These are phyloP conservation scores for Acanthamoeba healyi DNA, from an alignment of 208 protist genomes.

Conservation along the genomic window DNA sequence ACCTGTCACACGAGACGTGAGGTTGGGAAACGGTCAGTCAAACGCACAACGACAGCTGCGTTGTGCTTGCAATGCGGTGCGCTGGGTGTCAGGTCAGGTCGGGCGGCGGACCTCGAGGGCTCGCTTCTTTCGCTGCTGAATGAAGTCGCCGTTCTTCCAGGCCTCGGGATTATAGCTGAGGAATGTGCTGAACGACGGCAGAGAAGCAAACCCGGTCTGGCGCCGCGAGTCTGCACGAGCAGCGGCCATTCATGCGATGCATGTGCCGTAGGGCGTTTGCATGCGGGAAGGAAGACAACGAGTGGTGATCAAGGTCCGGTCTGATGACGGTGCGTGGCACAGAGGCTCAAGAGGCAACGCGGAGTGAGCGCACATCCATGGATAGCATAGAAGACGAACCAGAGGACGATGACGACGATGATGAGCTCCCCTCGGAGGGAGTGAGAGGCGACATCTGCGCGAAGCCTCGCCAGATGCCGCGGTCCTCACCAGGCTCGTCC, in stretches of 20 bases:
- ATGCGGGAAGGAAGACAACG: background rate
- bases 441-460: slow-evolving; percentile 32
- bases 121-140: slow-evolving; percentile 34
- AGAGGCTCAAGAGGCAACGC: background rate
- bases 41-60: too few relatives aligned
- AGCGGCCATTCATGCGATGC: background rate
- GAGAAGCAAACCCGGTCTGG: slow-evolving; percentile 18
- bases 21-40: background rate
- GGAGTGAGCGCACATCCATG: background rate
- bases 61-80: too few relatives aligned
- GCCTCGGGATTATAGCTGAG: slow-evolving; percentile 57
- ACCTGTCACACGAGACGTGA: background rate
- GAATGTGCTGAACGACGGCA: slow-evolving; percentile 18
- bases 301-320: slow-evolving; percentile 25
- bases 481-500: background rate
- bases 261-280: background rate
- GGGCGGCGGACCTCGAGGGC: slow-evolving; percentile 1
- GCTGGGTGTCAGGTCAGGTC: too few relatives aligned
- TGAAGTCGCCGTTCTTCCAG: slow-evolving; percentile 48
- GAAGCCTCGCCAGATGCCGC: slow-evolving; percentile 45
- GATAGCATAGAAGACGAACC: slow-evolving; percentile 12
- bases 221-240: slow-evolving; percentile 5
- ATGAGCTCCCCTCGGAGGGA: slow-evolving; percentile 9
- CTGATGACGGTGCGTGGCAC: background rate
- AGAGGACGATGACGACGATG: slow-evolving; percentile 29